Base-by-base conservation (phyloP, 169 alveolate species). In the Eimeria necatrix region DNA sequence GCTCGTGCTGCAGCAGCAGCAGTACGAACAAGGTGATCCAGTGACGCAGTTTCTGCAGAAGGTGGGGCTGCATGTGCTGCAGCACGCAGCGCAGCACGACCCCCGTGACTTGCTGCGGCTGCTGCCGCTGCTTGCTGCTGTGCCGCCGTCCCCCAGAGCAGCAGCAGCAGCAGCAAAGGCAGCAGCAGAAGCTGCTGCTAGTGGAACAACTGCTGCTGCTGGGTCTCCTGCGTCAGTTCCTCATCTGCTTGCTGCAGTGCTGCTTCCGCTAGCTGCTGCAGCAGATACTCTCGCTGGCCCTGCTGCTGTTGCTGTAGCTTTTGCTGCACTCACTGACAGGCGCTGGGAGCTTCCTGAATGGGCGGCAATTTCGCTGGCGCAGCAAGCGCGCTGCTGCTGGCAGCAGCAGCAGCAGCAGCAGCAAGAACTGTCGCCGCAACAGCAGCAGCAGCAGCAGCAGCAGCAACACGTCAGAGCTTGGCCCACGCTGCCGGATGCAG, bases 1-100 rank as follows among this genome's bases (percentile, higher is more conserved):
- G 68, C 41, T 32, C 41, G 41, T 32, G 41, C 41, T 32, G 41
- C 41, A 32, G 41, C 41, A 32, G 41, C 41, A 32, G 41, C 41
- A 32, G 41, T 2, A 32, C 41, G 3, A 32, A 32, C 68, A 56
- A 3, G 22, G 2, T 56, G 68, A 18, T 10, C 68, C 68, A 14
- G 68, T 56, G 22, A 18, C 20, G 68, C 12, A 56, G 68, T 56
- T 56, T 18, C 20, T 56, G 68, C 68, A 56, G 22, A 56, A 56
- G 68, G 68, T 56, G 68, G 68, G 68, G 68, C 68, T 56, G 68
- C 68, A 56, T 56, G 68, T 18, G 68, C 22, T 56, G 68, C 68
- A 56, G 68, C 68, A 56, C 68, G 68, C 20, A 10, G 68, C 12
- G 68, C 68, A 56, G 22, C 68, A 56, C 68, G 68, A 56, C 20